Percentiles rank a stretch among this genome's conserved stretches.
Conservation (phyloP, 2,329 filamentous ascomycete species). For the Pseudogymnoascus verrucosus region DNA sequence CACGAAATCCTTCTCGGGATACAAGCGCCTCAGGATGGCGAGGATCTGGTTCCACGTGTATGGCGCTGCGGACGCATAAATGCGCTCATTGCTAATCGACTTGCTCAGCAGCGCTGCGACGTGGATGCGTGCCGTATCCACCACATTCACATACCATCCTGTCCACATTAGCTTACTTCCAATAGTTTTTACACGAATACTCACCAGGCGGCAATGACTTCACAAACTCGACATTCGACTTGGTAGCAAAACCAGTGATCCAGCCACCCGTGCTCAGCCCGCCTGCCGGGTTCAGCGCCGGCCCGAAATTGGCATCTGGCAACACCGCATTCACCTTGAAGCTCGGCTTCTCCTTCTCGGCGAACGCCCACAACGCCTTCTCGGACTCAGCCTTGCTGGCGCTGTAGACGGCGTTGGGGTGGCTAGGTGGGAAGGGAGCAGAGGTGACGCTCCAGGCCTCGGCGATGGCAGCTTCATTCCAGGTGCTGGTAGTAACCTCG, state of each 20-base stretch:
- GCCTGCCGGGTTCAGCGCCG: slow-evolving; percentile 9
- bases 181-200: too few relatives aligned
- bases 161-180: not conserved
- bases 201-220: slow-evolving; percentile 10
- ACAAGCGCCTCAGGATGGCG: too few relatives aligned
- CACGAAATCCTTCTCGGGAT: too few relatives aligned
- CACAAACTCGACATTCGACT: slow-evolving; percentile 9
- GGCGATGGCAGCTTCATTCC: slow-evolving; percentile 29
- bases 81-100: too few relatives aligned
- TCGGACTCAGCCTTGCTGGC: slow-evolving; percentile 35
- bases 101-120: too few relatives aligned
- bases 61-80: too few relatives aligned
- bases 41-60: too few relatives aligned
- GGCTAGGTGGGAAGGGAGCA: slow-evolving; percentile 26
- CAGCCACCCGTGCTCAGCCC: slow-evolving; percentile 19
- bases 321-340: slow-evolving; percentile 25
- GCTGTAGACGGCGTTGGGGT: slow-evolving; percentile 25
- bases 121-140: slow-evolving; percentile 16
- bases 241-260: not conserved
- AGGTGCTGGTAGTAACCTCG: slow-evolving; percentile 24
- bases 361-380: slow-evolving; percentile 32
- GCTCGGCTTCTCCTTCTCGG: slow-evolving; percentile 25
- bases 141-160: slow-evolving; percentile 18
- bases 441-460: slow-evolving; percentile 28
- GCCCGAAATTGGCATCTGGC: slow-evolving; percentile 16